These are phyloP conservation scores for Ascosphaera apis DNA, from an alignment of 2,329 filamentous ascomycete species.

Conservation along the genomic window DNA sequence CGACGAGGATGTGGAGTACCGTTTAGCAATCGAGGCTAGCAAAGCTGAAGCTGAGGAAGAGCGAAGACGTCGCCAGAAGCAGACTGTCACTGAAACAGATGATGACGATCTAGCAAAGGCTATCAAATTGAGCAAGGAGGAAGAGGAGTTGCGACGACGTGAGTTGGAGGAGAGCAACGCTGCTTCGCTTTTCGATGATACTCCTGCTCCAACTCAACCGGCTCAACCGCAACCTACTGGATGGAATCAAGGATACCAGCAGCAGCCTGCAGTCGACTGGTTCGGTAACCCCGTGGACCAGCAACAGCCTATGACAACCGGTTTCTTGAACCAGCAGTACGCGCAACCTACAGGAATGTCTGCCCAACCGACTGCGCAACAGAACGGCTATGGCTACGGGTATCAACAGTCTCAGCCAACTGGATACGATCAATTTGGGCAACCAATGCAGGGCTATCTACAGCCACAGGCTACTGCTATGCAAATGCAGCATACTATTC, in stretches of 20 bases:
- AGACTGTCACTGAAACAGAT: slow-evolving; percentile 36
- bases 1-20: slow-evolving; percentile 79
- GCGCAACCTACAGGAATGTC: slow-evolving; percentile 55
- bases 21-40: slow-evolving; percentile 78
- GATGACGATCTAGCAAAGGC: slow-evolving; percentile 89
- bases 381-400: slow-evolving; percentile 46
- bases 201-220: slow-evolving; percentile 33
- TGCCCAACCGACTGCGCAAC: slow-evolving; percentile 38
- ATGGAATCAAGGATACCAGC: slow-evolving; percentile 92
- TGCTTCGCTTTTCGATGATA: slow-evolving; percentile 69
- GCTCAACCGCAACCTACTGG: slow-evolving; percentile 61
- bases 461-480: slow-evolving; percentile 17
- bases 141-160: slow-evolving; percentile 57
- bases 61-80: slow-evolving; percentile 37
- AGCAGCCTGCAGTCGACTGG: slow-evolving; percentile 90
- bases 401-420: slow-evolving; percentile 42
- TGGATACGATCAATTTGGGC: slow-evolving; percentile 37
- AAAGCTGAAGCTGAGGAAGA: slow-evolving; percentile 91
- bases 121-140: slow-evolving; percentile 85
- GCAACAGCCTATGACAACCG: slow-evolving; percentile 45
- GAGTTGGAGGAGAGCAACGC: slow-evolving; percentile 76
- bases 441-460: slow-evolving; percentile 2
- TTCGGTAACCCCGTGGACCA: slow-evolving; percentile 84
- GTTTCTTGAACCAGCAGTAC: slow-evolving; percentile 44
- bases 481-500: slow-evolving; percentile 24